Base-by-base conservation (phyloP, 2,329 filamentous ascomycete genomes). In the Colletotrichum eleusines region DNA sequence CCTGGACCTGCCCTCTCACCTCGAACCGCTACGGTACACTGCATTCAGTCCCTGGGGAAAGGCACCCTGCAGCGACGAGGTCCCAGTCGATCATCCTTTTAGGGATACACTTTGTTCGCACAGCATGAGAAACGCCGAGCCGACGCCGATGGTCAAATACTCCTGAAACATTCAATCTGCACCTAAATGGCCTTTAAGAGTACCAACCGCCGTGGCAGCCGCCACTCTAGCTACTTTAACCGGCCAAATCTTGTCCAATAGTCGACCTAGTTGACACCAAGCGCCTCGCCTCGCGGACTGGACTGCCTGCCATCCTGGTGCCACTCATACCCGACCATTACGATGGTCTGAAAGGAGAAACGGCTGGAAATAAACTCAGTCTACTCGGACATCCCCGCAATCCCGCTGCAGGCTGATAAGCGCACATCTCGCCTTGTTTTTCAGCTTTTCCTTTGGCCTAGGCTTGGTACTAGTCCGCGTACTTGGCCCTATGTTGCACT, bases 1-100 rank as follows among this genome's bases (percentile, higher is more conserved):
- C 28, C n/a, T 33, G 28, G 76, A 74, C 75, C 73, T 75, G 74
- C 74, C 74, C 77, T 73, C 63, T 46, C 44, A 23, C 44, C 59
- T 51, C 44, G 44, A 35, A 61, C n/a, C 61, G 58, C 58, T 63
- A 48, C 40, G 48, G 23, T 68, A 40, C 66, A 63, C 44, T 58
- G 61, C 51, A 28, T 18, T 20, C 23, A n/a, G n/a, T n/a, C 46
- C 40, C 40, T 44, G 51, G 44, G 48, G 35, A 72, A 28, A 65
- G 51, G 59, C 58, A 44, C 50, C 38, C 66, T 55, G 60, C 69
- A 70, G 46, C 59, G 40, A 59, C 53, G 51, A 68, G 64, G 69
- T 63, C 69, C 42, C 69, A 71, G 48, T 61, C 63, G 50, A 62
- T 6, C 63, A 48, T 40, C 33, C 7, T 60, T 65, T 70, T 54